Evolutionary conservation across 164 flowering plant species (phyloP), one percentile per base, ranked within the genome.

Genomic region (Nymphaea thermarum): DNA sequence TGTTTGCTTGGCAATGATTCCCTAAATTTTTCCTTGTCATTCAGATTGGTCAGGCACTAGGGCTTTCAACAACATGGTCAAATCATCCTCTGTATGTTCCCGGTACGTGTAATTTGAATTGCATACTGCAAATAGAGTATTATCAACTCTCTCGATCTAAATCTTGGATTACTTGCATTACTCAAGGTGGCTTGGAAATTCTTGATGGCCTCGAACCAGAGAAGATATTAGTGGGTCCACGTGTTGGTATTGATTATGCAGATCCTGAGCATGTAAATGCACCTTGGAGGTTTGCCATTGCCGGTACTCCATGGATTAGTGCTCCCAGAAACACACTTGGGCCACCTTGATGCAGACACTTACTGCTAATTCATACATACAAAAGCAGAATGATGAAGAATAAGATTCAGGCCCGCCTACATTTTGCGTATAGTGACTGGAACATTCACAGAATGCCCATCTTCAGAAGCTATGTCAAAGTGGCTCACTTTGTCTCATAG

Each of bases 231-330:
- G 69, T 86, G 8, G 96, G 98, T 75, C 99, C 99, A 4, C 95
- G 98, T 43, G 98, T 94, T 64, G 99, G 99, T 43, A 94, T 94
- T n/a, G 87, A 91, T 15, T 91, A 90, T 83, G 99, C 99, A 65
- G 76, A 73, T 53, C 91, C 96, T 1, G 94, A 88, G 76, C 90
- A 94, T 81, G 89, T 87, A 15, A 85, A 70, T 73, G 96, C 99
- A 43, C 65, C 80, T 55, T 94, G 99, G 99, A 84, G 99, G 80
- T 94, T 91, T 66, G 97, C 97, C 10, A 75, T 91, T 73, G 97
- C 95, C 6, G 98, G 78, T 70, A 72, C 85, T 53, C 87, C 92
- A 17, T 94, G 99, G 97, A 84, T 94, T 64, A 94, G 97, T 85
- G 89, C 96, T 67, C 99, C 99, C 5, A 94, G 79, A 71, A 94